Base-by-base conservation (phyloP, 2,329 filamentous ascomycete genomes). In the Piedraia hortae region DNA sequence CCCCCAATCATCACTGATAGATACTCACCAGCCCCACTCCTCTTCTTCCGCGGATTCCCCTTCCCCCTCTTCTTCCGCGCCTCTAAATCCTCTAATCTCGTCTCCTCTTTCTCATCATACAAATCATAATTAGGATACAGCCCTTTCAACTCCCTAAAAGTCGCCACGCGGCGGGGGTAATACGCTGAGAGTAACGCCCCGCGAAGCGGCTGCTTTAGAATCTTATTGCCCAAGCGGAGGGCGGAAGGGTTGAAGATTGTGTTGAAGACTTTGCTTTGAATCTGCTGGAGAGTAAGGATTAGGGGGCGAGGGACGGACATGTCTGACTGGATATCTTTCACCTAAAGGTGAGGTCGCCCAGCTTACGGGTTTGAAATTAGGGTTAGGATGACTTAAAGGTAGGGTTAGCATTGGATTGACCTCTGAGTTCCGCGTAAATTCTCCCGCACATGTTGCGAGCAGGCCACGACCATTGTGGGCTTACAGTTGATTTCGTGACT, bases 261-360 rank as follows among this genome's bases (percentile, higher is more conserved):
- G 39, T 68, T 69, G 56, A 93, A 97, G 51, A 93, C 63, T 44
- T 68, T 64, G 58, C 77, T 90, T 69, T 80, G 78, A 41, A 62
- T 61, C 80, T 91, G 36, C 10, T 8, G 16, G 14, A 5, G 14
- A 7, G 15, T 6, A 18, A 20, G 23, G n/a, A 19, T 12, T 21
- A n/a, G n/a, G 18, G 6, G 22, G 12, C 7, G 17, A 16, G 23
- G 21, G 19, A 5, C 18, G 19, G 19, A n/a, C n/a, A n/a, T n/a
- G n/a, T n/a, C n/a, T n/a, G n/a, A n/a, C n/a, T n/a, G n/a, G n/a
- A n/a, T n/a, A n/a, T n/a, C n/a, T n/a, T n/a, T n/a, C n/a, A n/a
- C n/a, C n/a, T n/a, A n/a, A n/a, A n/a, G n/a, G n/a, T n/a, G n/a
- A n/a, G n/a, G n/a, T n/a, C n/a, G n/a, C n/a, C n/a, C n/a, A n/a